Conservation (phyloP, 768 basidiomycete species). For the Lyophyllum decastes region DNA sequence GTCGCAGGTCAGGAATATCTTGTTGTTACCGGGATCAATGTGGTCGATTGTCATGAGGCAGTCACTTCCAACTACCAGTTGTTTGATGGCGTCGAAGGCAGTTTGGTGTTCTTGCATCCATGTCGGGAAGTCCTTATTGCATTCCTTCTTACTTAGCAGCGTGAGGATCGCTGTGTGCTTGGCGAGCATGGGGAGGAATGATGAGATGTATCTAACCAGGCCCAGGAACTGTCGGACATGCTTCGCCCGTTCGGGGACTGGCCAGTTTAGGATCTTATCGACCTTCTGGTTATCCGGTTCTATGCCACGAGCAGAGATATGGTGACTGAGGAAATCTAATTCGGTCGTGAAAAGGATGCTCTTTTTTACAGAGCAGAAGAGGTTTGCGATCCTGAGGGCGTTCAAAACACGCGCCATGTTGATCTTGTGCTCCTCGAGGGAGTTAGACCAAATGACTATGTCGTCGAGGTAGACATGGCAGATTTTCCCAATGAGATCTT, state of each 20-base stretch:
- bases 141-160: background rate
- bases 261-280: conserved; percentile 29
- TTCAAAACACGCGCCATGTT: background rate
- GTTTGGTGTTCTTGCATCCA: background rate
- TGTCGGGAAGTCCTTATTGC: background rate
- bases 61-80: background rate
- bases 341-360: background rate
- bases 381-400: background rate
- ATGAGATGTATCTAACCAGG: conserved; percentile 15
- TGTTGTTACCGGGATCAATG: background rate
- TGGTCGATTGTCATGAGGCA: background rate
- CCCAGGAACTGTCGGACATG: conserved; percentile 20
- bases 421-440: background rate
- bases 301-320: conserved; percentile 37
- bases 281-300: conserved; percentile 21
- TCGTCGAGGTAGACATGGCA: background rate
- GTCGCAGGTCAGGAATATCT: background rate
- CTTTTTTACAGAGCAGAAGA: background rate
- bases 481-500: background rate
- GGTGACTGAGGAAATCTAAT: conserved; percentile 34
- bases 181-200: conserved; percentile 11
- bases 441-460: background rate
- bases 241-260: background rate
- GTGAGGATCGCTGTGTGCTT: background rate
- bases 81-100: background rate